These are phyloP conservation scores for Claviceps paspali DNA, from an alignment of 2,329 filamentous ascomycete species.

Conservation along the genomic window DNA sequence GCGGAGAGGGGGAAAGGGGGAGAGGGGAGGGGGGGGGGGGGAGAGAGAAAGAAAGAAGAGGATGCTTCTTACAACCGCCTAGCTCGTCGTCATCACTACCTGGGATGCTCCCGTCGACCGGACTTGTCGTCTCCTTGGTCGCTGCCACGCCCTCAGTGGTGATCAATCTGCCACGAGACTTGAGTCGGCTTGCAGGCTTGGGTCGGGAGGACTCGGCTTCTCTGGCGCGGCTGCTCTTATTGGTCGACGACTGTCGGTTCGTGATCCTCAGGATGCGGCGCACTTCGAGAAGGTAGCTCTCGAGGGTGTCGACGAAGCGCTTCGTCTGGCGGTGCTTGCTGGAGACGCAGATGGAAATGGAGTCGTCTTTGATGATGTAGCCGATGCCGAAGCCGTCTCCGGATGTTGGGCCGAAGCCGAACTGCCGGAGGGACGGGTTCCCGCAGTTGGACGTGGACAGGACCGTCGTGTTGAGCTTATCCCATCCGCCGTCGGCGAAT, in stretches of 20 bases:
- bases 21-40: too few species aligned
- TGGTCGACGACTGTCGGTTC: constrained; percentile 26
- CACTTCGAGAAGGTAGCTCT: constrained; percentile 83
- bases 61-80: constrained; percentile 65
- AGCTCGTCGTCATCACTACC: constrained; percentile 77
- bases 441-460: constrained; percentile 97
- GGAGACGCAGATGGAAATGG: constrained; percentile 78
- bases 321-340: constrained; percentile 90
- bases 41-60: too few species aligned
- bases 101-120: constrained; percentile 52
- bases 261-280: constrained; percentile 66
- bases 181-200: constrained; percentile 34
- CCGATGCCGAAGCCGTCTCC: constrained; percentile 94
- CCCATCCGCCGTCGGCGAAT: constrained; percentile 83
- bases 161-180: constrained; percentile 61
- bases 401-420: constrained; percentile 89
- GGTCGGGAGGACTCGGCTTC: constrained; percentile 31
- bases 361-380: constrained; percentile 79
- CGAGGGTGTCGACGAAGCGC: constrained; percentile 77
- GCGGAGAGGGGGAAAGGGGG: too few species aligned
- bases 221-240: constrained; percentile 34
- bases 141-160: constrained; percentile 32
- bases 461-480: constrained; percentile 87
- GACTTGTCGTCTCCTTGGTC: constrained; percentile 34
- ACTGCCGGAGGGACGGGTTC: constrained; percentile 85